Evolutionary conservation across 2,329 filamentous ascomycete species (phyloP), one percentile per base, ranked within the genome.

Genomic region (Phialocephala subalpina): DNA sequence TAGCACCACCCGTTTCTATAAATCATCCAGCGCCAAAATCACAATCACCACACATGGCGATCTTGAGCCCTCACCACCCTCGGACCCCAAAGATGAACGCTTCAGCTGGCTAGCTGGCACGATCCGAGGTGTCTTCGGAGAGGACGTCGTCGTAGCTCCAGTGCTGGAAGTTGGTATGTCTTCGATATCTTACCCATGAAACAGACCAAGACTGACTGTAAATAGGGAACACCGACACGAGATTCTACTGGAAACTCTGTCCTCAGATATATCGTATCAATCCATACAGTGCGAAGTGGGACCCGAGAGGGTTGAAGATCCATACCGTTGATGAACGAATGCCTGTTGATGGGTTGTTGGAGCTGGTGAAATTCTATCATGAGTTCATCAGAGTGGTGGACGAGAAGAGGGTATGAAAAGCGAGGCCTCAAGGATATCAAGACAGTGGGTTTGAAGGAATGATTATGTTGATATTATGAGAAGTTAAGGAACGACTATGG

Each of bases 251-350:
- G 80, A 76, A 76, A 38, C 64, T 81, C 8, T 76, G 75, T 2
- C 70, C 65, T 29, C 76, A 81, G 58, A 74, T 81, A 18, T 81
- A 81, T 69, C 77, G 80, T 29, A 80, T 77, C 73, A 73, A 72
- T 1, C 79, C 79, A 77, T 73, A 73, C 60, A 72, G 73, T 9
- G 70, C 73, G 18, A 76, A 76, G 61, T 67, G 73, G 29, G 75
- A 77, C 49, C 69, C 71, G 9, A 73, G 64, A 36, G 63, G 62
- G 14, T 56, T 52, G 9, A 72, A 69, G 55, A 75, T 79, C 58
- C 78, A 80, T 70, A 78, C 77, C 0, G 75, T 78, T 3, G 73
- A 80, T 69, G 78, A 80, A 66, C 69, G 70, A 35, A 74, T 76
- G 65, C 69, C 72, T 25, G 68, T 76, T 47, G 70, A 71, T 47